phyloP scores from a whole-genome alignment of 306 rosid genomes.

The Rosa rugosa region DNA sequence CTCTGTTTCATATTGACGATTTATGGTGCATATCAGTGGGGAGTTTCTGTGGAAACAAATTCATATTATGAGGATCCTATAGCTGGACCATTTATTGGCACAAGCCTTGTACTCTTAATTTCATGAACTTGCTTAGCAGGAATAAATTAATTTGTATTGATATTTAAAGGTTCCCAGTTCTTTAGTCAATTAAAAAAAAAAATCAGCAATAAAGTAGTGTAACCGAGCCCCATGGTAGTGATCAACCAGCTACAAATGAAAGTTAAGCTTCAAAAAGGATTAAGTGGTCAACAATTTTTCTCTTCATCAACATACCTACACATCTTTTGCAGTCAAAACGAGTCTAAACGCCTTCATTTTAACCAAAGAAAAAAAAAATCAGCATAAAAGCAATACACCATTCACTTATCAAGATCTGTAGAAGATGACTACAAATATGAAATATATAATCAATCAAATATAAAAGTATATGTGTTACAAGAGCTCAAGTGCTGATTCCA shows the following conservation, averaged over 20 bases:
- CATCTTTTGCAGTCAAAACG: not conserved
- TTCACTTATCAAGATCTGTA: constrained; percentile 18
- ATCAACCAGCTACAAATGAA: not conserved
- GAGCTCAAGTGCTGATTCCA: constrained; percentile 16
- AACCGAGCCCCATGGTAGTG: no score
- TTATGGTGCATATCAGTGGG: not conserved
- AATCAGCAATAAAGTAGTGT: no score
- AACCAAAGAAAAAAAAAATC: not conserved
- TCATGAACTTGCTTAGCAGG: not conserved
- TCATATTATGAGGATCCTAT: not conserved
- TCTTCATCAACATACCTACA: not conserved
- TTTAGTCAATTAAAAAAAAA: not conserved
- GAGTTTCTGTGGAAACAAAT: not conserved
- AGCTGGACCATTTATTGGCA: not conserved
- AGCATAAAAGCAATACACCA: not conserved
- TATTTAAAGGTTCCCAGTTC: not conserved
- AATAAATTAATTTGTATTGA: not conserved
- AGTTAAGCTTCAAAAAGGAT: not conserved
- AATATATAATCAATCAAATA: not conserved
- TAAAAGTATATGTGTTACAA: constrained; percentile 1
- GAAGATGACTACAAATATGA: constrained; percentile 16
- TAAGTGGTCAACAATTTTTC: not conserved
- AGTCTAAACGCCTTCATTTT: not conserved
- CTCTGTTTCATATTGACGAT: not conserved
- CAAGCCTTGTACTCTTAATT: not conserved